Base-by-base conservation (phyloP, 2,329 filamentous ascomycete genomes). In the Bisporella sp. region DNA sequence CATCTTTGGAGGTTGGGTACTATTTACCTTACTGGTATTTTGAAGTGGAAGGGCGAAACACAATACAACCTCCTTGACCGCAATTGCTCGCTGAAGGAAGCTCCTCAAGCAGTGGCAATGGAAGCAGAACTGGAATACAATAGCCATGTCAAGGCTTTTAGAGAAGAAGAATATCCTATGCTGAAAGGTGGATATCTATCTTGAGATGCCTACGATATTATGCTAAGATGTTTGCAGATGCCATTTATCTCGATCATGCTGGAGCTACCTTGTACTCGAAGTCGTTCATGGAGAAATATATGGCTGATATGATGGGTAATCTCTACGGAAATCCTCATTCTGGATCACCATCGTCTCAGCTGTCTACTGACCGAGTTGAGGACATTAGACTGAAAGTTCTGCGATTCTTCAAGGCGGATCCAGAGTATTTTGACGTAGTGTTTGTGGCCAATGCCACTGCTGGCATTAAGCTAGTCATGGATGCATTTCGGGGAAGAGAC, bases 321-420 rank as follows among this genome's bases (percentile, higher is more conserved):
- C 73, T 97, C 0, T 90, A 91, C 59, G 92, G 91, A 37, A 97
- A 97, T 56, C 92, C 92, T 1, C 92, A 97, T 68, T 96, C 92
- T 1, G 85, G 82, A 46, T 95, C 91, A 2, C 72, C 77, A 11
- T 85, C 90, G 3, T 95, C 92, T 0, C 89, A 93, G 62, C 74
- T 84, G 32, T 85, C 88, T 0, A 85, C 87, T 0, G 75, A 78
- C 1, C 77, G 85, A 5, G 81, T 96, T 50, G 90, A 96, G 56
- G 81, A 91, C 66, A 73, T 85, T 31, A 81, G 92, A 6, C 69
- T 89, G 35, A 76, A 81, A 11, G 74, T 88, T 2, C 71, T 97
- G 32, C 73, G 73, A 2, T 89, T 95, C 61, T 90, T 96, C 69
- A 83, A 85, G 41, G 91, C 90, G 2, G 82, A 90, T 56, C 87